These are phyloP conservation scores for Nitzschia sp. DNA, from an alignment of 108 stramenopile species.

Conservation along the genomic window DNA sequence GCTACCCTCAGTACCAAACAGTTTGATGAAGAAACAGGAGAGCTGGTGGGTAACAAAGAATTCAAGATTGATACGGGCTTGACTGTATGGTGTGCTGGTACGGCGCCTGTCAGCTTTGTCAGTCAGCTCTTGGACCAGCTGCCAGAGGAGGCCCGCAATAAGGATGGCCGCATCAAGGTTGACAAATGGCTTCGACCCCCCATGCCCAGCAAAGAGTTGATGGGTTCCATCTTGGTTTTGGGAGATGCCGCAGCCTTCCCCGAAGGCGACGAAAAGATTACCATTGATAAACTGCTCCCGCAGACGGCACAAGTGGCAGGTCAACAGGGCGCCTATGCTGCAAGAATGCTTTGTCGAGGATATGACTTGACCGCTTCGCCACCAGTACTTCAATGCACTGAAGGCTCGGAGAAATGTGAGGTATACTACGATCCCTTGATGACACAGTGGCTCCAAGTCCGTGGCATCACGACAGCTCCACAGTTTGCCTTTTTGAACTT, in stretches of 20 bases:
- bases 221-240: constrained; percentile 58
- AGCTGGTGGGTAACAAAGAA: constrained; percentile 34
- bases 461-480: constrained; percentile 58
- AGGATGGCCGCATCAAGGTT: constrained; percentile 59
- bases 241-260: constrained; percentile 68
- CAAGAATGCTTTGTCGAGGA: constrained; percentile 60
- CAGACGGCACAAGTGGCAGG: constrained; percentile 84
- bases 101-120: constrained; percentile 59
- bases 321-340: constrained; percentile 78
- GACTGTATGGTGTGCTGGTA: constrained; percentile 72
- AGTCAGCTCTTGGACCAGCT: constrained; percentile 49
- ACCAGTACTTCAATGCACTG: too few relatives aligned
- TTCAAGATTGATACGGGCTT: constrained; percentile 44
- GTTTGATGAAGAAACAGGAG: constrained; percentile 37
- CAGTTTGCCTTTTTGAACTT: constrained; percentile 73
- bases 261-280: constrained; percentile 21
- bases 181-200: constrained; percentile 65
- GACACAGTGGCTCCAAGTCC: constrained; percentile 41
- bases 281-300: constrained; percentile 40
- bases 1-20: constrained; percentile 32
- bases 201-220: constrained; percentile 27
- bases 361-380: constrained; percentile 64
- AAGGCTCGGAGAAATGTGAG: too few relatives aligned
- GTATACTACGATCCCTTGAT: too few relatives aligned
- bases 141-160: constrained; percentile 40